Evolutionary conservation across 192 early-diverging fungal species (phyloP).

Genomic region (Backusella luteola): DNA sequence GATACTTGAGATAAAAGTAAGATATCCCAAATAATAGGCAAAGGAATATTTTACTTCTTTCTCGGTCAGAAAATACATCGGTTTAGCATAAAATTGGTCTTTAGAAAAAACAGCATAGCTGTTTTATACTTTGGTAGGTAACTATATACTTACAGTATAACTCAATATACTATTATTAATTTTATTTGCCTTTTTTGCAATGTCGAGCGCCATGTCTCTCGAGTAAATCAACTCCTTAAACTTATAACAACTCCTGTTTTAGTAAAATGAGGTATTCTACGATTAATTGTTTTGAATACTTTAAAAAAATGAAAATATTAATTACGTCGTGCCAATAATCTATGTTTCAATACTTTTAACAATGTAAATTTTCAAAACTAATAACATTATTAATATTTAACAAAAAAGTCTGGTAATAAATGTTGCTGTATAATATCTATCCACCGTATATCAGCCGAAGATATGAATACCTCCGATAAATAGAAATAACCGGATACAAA

Average conservation of each 20-base stretch:
- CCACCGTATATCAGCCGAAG: neutral
- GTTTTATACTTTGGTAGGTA: neutral
- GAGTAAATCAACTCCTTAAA: neutral
- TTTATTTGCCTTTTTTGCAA: neutral
- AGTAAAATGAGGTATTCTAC: neutral
- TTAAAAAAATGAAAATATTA: neutral
- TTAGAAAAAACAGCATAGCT: no score
- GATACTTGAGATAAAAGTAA: no score
- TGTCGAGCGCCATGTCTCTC: neutral
- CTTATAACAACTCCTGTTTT: neutral
- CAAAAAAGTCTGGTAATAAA: neutral
- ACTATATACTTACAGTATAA: neutral
- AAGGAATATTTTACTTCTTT: no score
- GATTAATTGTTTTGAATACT: neutral
- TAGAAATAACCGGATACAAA: neutral
- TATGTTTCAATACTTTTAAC: neutral
- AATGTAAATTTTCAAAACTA: neutral
- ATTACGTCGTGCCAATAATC: neutral
- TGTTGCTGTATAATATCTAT: neutral
- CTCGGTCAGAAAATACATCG: no score
- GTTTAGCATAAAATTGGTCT: no score
- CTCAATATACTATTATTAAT: neutral
- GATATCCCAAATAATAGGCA: no score
- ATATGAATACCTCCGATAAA: neutral
- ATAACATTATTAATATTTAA: neutral